Evolutionary conservation across 805 yeast species (phyloP), one percentile per base, ranked within the genome.

Genomic region (Yarrowia porcina): DNA sequence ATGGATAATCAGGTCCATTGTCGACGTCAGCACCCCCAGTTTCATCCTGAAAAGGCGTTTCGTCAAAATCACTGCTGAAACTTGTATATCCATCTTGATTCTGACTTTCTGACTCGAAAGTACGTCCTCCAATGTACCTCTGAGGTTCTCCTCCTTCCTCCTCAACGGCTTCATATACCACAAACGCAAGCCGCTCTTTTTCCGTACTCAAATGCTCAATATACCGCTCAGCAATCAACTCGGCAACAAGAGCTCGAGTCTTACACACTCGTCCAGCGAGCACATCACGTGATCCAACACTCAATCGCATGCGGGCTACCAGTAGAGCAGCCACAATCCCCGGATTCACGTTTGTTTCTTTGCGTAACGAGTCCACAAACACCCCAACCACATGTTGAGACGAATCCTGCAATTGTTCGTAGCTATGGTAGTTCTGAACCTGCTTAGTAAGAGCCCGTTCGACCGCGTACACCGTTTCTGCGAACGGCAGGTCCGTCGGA

Each of bases 141-240:
- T 13, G 17, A 5, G 13, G 17, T 7, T 39, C 44, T 5, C 2
- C 44, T 13, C 25, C 17, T 1, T 21, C 45, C 18, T 9, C 30
- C 7, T 41, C 45, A 1, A 23, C 45, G 1, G 30, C 56, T 13
- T 49, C 56, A 15, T 33, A 49, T 2, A 33, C 56, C 15, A 49
- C 56, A 33, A 32, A 49, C 9, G 25, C 39, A 21, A 49, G 20
- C 28, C 56, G 27, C 20, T 49, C 28, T 4, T 33, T 33, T 15
- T 49, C 56, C 10, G 15, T 23, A 3, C 12, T 25, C 11, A 32
- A 10, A 4, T 27, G 38, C 35, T 49, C 56, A n/a, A 49, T n/a
- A 15, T 20, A 49, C n/a, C 39, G 56, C 56, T 49, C 56, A n/a
- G 56, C 56, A 32, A 49, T 33, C n/a, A 49, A 12, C 30, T 49